These are phyloP conservation scores for Xylaria flabelliformis DNA, from an alignment of 495 filamentous ascomycete species.

Conservation along the genomic window DNA sequence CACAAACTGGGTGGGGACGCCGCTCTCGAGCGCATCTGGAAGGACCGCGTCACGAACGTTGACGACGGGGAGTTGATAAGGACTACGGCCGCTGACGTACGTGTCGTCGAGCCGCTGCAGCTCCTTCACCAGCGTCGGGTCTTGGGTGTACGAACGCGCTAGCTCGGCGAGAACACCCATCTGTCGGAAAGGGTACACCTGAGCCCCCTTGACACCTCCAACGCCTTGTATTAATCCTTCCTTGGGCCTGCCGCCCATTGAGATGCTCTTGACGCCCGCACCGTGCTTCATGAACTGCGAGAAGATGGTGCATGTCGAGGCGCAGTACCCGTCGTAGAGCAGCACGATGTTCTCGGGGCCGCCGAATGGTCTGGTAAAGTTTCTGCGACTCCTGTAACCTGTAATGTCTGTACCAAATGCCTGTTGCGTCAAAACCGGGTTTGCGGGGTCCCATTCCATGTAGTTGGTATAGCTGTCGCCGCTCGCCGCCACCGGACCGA, in stretches of 20 bases:
- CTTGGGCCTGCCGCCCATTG: slow-evolving; percentile 62
- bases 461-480: slow-evolving; percentile 56
- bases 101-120: slow-evolving; percentile 14
- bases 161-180: slow-evolving; percentile 13
- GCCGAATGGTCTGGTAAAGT: slow-evolving; percentile 26
- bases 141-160: neutral
- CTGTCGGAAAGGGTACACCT: slow-evolving; percentile 32
- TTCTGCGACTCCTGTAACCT: slow-evolving; percentile 15
- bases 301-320: slow-evolving; percentile 67
- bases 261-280: slow-evolving; percentile 59
- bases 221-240: slow-evolving; percentile 62
- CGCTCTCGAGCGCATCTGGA: slow-evolving; percentile 19
- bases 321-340: slow-evolving; percentile 63
- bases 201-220: slow-evolving; percentile 62
- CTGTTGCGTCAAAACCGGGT: neutral
- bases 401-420: slow-evolving; percentile 18
- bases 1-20: slow-evolving; percentile 48
- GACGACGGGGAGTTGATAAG: slow-evolving; percentile 6
- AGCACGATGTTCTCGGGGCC: slow-evolving; percentile 28
- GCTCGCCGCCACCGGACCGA: slow-evolving; percentile 51
- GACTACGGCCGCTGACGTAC: slow-evolving; percentile 10
- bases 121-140: slow-evolving; percentile 4
- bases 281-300: slow-evolving; percentile 63
- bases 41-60: slow-evolving; percentile 24
- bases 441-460: slow-evolving; percentile 23